phyloP scores from a whole-genome alignment of 2,329 filamentous ascomycete genomes.

The Pezicula radicicola region DNA sequence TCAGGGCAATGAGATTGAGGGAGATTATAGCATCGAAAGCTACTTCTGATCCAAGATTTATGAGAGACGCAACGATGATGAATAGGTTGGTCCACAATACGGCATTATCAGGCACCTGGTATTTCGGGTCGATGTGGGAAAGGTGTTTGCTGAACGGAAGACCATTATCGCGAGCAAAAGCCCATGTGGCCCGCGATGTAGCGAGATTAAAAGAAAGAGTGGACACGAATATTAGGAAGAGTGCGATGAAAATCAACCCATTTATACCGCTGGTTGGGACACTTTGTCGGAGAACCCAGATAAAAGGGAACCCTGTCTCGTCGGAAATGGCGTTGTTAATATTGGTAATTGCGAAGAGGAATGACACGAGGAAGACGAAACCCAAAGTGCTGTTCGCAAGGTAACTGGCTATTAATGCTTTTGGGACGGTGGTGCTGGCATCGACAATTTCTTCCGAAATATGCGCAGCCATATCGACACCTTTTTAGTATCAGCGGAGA shows the following conservation, averaged over 20 bases:
- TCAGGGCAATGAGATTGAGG: conserved; percentile 42
- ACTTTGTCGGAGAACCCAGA: conserved; percentile 47
- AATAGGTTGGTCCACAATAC: conserved; percentile 4
- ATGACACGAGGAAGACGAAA: conserved; percentile 31
- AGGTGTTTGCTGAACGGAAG: conserved; percentile 35
- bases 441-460: conserved; percentile 46
- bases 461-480: conserved; percentile 20
- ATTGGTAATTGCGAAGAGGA: conserved; percentile 28
- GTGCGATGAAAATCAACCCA: conserved; percentile 20
- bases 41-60: conserved; percentile 45
- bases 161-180: conserved; percentile 39
- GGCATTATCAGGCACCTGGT: conserved; percentile 37
- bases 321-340: conserved; percentile 32
- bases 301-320: conserved; percentile 41
- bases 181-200: conserved; percentile 32
- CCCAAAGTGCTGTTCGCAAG: conserved; percentile 42
- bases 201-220: conserved; percentile 29
- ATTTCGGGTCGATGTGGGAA: conserved; percentile 28
- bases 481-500: not conserved
- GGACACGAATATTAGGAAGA: conserved; percentile 33
- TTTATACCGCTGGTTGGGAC: conserved; percentile 34
- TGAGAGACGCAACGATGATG: conserved; percentile 18
- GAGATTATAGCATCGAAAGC: conserved; percentile 50
- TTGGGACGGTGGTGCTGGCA: conserved; percentile 40
- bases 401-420: conserved; percentile 41